Percentiles rank a stretch among this genome's conserved stretches.
These are phyloP conservation scores for Fusarium nurragi DNA, from an alignment of 2,329 filamentous ascomycete genomes.

Conservation along the genomic window DNA sequence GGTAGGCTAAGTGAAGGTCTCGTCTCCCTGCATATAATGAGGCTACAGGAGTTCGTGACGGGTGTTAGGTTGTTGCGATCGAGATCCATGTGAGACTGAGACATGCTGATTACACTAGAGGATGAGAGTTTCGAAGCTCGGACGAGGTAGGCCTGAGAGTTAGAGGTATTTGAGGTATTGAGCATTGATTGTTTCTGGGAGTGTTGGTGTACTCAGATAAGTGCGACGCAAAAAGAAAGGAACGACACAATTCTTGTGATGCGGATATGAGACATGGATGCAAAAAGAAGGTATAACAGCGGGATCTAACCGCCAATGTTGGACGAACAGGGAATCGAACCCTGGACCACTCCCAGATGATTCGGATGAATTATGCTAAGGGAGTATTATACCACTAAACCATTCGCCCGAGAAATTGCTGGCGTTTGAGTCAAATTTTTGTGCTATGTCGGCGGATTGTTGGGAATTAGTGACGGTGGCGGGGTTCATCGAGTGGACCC, in stretches of 20 bases:
- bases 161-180: not conserved
- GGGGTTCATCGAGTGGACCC: constrained; percentile 3
- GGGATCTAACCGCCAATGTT: constrained; percentile 39
- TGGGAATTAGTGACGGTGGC: constrained; percentile 6
- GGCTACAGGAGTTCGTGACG: constrained; percentile 1
- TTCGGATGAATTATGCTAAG: constrained; percentile 45
- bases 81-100: constrained; percentile 11
- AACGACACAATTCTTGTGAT: not conserved
- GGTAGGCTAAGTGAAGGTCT: not conserved
- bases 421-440: fast-evolving
- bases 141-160: not conserved
- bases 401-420: constrained; percentile 43
- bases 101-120: not conserved
- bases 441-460: not conserved
- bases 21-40: constrained; percentile 25
- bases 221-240: not conserved
- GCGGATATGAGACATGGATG: not conserved
- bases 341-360: constrained; percentile 47
- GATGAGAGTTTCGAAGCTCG: not conserved
- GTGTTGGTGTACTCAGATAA: not conserved
- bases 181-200: not conserved
- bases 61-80: constrained; percentile 7
- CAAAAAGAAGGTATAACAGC: constrained; percentile 30
- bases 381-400: constrained; percentile 50
- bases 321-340: constrained; percentile 50